Evolutionary conservation across 2,329 filamentous ascomycete species (phyloP).

Genomic region (Claviceps africana): DNA sequence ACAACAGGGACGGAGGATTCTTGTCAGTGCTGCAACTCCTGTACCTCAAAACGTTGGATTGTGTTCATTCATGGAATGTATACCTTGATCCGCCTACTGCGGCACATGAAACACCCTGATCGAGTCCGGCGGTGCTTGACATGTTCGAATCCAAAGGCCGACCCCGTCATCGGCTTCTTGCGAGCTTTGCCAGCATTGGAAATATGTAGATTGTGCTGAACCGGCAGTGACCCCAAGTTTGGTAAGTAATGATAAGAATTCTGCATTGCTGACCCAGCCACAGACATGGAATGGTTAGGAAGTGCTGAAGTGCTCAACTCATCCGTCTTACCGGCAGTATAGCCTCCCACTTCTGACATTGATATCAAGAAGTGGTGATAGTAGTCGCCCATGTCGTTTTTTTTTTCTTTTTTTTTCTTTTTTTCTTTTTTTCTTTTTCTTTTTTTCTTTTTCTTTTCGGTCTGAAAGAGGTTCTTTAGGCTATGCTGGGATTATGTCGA

Average conservation of each 20-base stretch:
- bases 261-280: slow-evolving; percentile 21
- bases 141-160: slow-evolving; percentile 41
- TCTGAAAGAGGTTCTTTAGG: not conserved
- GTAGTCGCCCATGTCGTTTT: slow-evolving; percentile 37
- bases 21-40: slow-evolving; percentile 14
- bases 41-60: slow-evolving; percentile 3
- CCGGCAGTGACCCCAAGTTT: slow-evolving; percentile 36
- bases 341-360: slow-evolving; percentile 31
- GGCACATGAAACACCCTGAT: slow-evolving; percentile 87
- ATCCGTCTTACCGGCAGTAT: slow-evolving; percentile 24
- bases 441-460: not conserved
- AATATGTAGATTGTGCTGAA: slow-evolving; percentile 33
- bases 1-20: not conserved
- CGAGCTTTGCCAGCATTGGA: slow-evolving; percentile 35
- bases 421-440: not conserved
- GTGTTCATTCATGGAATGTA: slow-evolving; percentile 2
- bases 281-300: slow-evolving; percentile 16
- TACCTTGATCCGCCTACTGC: slow-evolving; percentile 73
- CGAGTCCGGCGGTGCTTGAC: slow-evolving; percentile 88
- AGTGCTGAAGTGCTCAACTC: slow-evolving; percentile 25
- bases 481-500: slow-evolving; percentile 4
- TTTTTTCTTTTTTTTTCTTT: not conserved
- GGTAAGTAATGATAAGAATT: slow-evolving; percentile 32
- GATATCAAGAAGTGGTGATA: slow-evolving; percentile 42
- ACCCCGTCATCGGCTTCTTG: slow-evolving; percentile 30